These are phyloP conservation scores for Leccinum pellstonianum DNA, from an alignment of 768 basidiomycete genomes.

Conservation along the genomic window DNA sequence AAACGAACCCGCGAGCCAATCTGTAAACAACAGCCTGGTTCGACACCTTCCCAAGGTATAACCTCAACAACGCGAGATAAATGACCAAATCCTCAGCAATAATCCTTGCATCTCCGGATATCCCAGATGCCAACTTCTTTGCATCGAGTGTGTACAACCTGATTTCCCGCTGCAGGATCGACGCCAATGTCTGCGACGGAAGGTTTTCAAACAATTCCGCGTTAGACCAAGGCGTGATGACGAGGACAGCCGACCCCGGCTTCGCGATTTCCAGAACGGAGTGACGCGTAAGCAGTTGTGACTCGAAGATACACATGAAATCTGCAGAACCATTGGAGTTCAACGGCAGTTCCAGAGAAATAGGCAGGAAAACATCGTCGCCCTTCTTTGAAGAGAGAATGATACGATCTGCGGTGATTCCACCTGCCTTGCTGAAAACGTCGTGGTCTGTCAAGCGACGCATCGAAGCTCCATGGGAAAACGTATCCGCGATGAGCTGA, in stretches of 20 bases:
- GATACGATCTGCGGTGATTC: slow-evolving; percentile 66
- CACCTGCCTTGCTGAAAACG: slow-evolving; percentile 70
- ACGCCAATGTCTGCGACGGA: slow-evolving; percentile 43
- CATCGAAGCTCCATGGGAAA: slow-evolving; percentile 50
- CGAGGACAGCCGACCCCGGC: slow-evolving; percentile 64
- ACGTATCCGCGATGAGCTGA: slow-evolving; percentile 53
- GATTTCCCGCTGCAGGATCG: slow-evolving; percentile 48
- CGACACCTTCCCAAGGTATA: slow-evolving; percentile 73
- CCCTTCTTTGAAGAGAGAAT: slow-evolving; percentile 53
- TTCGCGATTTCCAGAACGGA: slow-evolving; percentile 67
- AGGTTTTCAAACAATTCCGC: slow-evolving; percentile 74
- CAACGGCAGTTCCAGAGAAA: slow-evolving; percentile 59
- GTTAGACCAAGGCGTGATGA: slow-evolving; percentile 72
- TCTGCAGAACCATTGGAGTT: slow-evolving; percentile 54
- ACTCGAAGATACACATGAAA: slow-evolving; percentile 75
- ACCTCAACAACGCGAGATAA: slow-evolving; percentile 78
- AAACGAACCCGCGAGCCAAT: slow-evolving; percentile 47
- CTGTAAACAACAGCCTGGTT: slow-evolving; percentile 51
- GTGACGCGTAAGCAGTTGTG: slow-evolving; percentile 75
- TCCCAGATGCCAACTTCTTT: slow-evolving; percentile 44
- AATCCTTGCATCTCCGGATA: slow-evolving; percentile 35
- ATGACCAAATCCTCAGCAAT: slow-evolving; percentile 57
- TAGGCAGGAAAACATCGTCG: slow-evolving; percentile 43
- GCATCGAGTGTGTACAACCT: slow-evolving; percentile 62
- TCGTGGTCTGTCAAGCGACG: slow-evolving; percentile 72